Percentiles rank a stretch among this genome's conserved stretches.
Evolutionary conservation across 371 early-diverging fungal genomes (phyloP).

Genomic region (Fennellomyces sp.): DNA sequence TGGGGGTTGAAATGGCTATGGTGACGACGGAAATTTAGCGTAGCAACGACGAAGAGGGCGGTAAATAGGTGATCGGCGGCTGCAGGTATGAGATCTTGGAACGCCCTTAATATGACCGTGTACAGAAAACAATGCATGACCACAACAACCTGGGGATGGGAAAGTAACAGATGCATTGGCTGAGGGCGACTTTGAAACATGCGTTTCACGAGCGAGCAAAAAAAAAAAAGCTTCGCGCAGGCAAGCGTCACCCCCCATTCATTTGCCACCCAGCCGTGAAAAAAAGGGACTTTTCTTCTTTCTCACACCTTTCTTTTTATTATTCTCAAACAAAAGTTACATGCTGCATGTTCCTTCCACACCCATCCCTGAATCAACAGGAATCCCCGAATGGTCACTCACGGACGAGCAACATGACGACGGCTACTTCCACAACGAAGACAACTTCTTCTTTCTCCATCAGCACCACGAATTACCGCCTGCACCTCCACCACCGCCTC

Average conservation of each 20-base stretch:
- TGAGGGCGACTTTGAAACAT: background rate
- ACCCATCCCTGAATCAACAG: constrained; percentile 4
- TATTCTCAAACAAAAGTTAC: background rate
- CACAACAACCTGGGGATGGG: background rate
- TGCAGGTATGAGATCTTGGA: no score
- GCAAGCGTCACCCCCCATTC: background rate
- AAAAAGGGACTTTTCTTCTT: background rate
- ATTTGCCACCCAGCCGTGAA: background rate
- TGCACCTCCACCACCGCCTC: background rate
- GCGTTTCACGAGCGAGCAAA: no score
- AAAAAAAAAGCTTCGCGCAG: background rate
- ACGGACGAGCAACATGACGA: background rate
- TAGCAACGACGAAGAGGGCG: no score
- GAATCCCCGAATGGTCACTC: constrained; percentile 10
- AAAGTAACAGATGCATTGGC: background rate
- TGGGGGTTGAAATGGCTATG: no score
- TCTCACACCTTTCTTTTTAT: background rate
- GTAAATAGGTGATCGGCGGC: no score
- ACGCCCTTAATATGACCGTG: background rate
- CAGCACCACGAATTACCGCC: constrained; percentile 16
- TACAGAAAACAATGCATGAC: background rate
- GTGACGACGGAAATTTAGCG: background rate
- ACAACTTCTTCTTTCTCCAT: constrained; percentile 29
- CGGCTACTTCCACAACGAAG: constrained; percentile 2
- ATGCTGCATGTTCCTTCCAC: constrained; percentile 6